These are phyloP conservation scores for Aspergillus pseudoglaucus DNA, from an alignment of 2,329 filamentous ascomycete species.

Conservation along the genomic window DNA sequence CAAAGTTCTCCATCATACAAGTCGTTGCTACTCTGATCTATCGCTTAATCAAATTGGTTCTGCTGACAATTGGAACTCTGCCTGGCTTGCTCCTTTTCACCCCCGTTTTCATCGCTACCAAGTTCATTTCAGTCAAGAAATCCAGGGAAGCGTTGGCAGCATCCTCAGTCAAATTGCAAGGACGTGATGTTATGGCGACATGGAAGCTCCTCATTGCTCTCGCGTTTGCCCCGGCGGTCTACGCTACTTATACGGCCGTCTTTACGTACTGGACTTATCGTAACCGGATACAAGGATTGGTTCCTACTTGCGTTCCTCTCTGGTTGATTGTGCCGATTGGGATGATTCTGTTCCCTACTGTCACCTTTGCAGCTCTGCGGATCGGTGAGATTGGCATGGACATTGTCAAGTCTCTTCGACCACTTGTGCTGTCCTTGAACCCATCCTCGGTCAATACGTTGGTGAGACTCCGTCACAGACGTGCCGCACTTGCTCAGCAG, in stretches of 20 bases:
- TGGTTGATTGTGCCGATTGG: conserved; percentile 70
- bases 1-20: conserved; percentile 69
- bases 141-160: conserved; percentile 76
- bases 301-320: conserved; percentile 72
- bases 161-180: conserved; percentile 82
- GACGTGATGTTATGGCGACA: conserved; percentile 82
- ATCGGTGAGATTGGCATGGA: conserved; percentile 99
- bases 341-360: conserved; percentile 72
- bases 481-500: conserved; percentile 68
- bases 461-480: conserved; percentile 64
- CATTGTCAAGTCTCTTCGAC: conserved; percentile 88
- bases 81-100: conserved; percentile 83
- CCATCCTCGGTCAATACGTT: conserved; percentile 81
- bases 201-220: conserved; percentile 91
- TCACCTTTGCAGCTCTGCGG: conserved; percentile 87
- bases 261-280: conserved; percentile 71
- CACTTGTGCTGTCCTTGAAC: conserved; percentile 76
- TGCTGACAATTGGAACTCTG: conserved; percentile 73
- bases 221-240: conserved; percentile 73
- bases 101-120: conserved; percentile 78
- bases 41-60: conserved; percentile 66
- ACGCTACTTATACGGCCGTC: conserved; percentile 70
- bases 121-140: conserved; percentile 74
- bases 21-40: conserved; percentile 74
- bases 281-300: conserved; percentile 74